A percentile compares a stretch with the other conserved stretches of the same genome.
phyloP scores from a whole-genome alignment of 1,284 basidiomycete genomes.

The Rhodotorula sp. region DNA sequence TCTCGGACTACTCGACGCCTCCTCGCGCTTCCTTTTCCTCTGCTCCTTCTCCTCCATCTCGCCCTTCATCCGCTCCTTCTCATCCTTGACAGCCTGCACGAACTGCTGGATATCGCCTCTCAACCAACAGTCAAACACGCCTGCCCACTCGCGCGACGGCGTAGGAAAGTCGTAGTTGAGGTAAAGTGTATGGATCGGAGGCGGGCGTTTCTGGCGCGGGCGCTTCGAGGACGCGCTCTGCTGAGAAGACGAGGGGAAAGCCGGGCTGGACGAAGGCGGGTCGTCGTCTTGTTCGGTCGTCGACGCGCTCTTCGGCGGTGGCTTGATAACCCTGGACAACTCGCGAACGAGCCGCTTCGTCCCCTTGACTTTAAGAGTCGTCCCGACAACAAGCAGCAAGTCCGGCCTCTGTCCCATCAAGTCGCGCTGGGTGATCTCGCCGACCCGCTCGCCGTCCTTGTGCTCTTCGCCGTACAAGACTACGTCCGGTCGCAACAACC shows the following conservation, averaged over 20 bases:
- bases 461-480: slow-evolving; percentile 89
- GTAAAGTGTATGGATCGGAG: slow-evolving; percentile 69
- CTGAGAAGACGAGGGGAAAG: neutral
- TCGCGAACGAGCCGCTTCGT: slow-evolving; percentile 90
- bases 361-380: slow-evolving; percentile 82
- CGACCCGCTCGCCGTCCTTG: slow-evolving; percentile 82
- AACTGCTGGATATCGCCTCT: slow-evolving; percentile 84
- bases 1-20: neutral
- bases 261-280: slow-evolving; percentile 3
- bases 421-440: slow-evolving; percentile 71
- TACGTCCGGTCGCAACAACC: slow-evolving; percentile 77
- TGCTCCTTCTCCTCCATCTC: neutral
- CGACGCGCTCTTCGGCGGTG: neutral
- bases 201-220: slow-evolving; percentile 36
- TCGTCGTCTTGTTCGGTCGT: neutral
- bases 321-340: slow-evolving; percentile 74
- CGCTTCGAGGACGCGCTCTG: neutral
- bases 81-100: slow-evolving; percentile 51
- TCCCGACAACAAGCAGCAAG: slow-evolving; percentile 83
- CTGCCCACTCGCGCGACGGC: slow-evolving; percentile 81
- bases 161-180: slow-evolving; percentile 87
- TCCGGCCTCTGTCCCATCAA: slow-evolving; percentile 66
- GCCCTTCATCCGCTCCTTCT: slow-evolving; percentile 11
- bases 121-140: slow-evolving; percentile 86
- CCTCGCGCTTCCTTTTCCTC: neutral